These are phyloP conservation scores for Plantago elongata DNA, from an alignment of 257 asterid species.

Conservation along the genomic window DNA sequence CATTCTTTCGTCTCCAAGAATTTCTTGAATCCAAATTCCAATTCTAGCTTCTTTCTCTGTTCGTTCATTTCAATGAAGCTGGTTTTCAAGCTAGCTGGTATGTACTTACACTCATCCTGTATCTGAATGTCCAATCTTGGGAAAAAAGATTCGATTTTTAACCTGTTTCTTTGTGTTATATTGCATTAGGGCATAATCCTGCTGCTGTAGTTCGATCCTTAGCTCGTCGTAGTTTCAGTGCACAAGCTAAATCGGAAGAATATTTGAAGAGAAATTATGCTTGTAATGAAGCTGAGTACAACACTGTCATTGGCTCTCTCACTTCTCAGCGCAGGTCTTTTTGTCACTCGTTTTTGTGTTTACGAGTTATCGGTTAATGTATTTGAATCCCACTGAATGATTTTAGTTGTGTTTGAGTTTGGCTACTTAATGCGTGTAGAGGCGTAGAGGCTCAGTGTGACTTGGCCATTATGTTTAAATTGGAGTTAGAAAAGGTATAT, in stretches of 20 bases:
- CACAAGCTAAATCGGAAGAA: slow-evolving; percentile 42
- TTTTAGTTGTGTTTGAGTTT: neutral
- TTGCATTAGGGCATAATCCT: slow-evolving; percentile 41
- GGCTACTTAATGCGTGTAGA: too few relatives aligned
- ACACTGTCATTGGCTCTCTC: slow-evolving; percentile 66
- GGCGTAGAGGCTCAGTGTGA: too few relatives aligned
- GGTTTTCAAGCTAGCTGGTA: too few relatives aligned
- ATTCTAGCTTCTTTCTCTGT: too few relatives aligned
- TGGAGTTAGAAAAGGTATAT: too few relatives aligned
- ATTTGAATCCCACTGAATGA: neutral
- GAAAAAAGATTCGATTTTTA: too few relatives aligned
- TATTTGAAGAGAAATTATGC: slow-evolving; percentile 79
- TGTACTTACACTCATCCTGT: too few relatives aligned
- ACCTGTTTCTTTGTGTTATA: neutral
- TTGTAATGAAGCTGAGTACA: slow-evolving; percentile 68
- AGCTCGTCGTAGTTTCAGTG: slow-evolving; percentile 63
- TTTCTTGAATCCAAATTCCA: too few relatives aligned
- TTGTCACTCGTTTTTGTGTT: neutral
- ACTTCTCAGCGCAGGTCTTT: slow-evolving; percentile 61
- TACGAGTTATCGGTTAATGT: neutral
- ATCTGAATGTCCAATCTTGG: too few relatives aligned
- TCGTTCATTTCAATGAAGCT: too few relatives aligned
- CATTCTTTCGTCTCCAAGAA: too few relatives aligned
- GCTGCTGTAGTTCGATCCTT: slow-evolving; percentile 41
- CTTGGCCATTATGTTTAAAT: too few relatives aligned